A percentile compares a stretch with the other conserved stretches of the same genome.
These are phyloP conservation scores for Panicum hallii DNA, from an alignment of 202 grass and related monocot species.

Conservation along the genomic window DNA sequence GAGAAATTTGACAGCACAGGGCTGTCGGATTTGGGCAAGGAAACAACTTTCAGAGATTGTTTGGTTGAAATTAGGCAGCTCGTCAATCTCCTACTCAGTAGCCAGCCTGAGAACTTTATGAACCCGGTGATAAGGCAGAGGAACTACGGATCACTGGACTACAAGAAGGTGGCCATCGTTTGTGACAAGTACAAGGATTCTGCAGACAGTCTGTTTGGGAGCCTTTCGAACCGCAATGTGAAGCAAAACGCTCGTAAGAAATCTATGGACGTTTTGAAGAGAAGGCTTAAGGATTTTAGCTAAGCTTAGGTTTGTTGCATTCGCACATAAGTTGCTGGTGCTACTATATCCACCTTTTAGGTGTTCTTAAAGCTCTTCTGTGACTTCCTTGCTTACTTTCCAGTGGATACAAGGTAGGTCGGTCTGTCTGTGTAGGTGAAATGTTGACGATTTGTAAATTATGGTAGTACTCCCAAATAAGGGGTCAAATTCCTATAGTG, in stretches of 20 bases:
- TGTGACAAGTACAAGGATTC: slow-evolving; percentile 95
- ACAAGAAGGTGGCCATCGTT: slow-evolving; percentile 77
- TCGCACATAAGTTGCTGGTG: slow-evolving; percentile 17
- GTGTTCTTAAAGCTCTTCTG: neutral
- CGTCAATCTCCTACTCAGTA: slow-evolving; percentile 87
- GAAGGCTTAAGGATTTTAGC: slow-evolving; percentile 57
- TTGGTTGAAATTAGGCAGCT: slow-evolving; percentile 89
- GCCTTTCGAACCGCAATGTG: slow-evolving; percentile 75
- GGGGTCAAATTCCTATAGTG: neutral
- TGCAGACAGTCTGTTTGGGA: slow-evolving; percentile 73
- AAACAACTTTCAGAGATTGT: slow-evolving; percentile 74
- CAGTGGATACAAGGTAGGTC: neutral
- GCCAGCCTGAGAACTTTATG: slow-evolving; percentile 93
- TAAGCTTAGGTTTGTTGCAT: slow-evolving; percentile 24
- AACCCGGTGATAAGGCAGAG: slow-evolving; percentile 89
- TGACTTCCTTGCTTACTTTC: neutral
- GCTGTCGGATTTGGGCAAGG: slow-evolving; percentile 68
- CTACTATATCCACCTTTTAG: neutral
- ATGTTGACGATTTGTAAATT: slow-evolving; percentile 2
- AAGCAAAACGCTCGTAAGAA: slow-evolving; percentile 84
- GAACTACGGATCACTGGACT: slow-evolving; percentile 84
- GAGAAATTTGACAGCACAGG: slow-evolving; percentile 78
- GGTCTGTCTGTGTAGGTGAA: neutral
- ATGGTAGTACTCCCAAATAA: slow-evolving; percentile 20
- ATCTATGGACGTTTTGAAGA: slow-evolving; percentile 82